These are phyloP conservation scores for Penicillium sclerotigenum DNA, from an alignment of 2,329 filamentous ascomycete species.

Conservation along the genomic window DNA sequence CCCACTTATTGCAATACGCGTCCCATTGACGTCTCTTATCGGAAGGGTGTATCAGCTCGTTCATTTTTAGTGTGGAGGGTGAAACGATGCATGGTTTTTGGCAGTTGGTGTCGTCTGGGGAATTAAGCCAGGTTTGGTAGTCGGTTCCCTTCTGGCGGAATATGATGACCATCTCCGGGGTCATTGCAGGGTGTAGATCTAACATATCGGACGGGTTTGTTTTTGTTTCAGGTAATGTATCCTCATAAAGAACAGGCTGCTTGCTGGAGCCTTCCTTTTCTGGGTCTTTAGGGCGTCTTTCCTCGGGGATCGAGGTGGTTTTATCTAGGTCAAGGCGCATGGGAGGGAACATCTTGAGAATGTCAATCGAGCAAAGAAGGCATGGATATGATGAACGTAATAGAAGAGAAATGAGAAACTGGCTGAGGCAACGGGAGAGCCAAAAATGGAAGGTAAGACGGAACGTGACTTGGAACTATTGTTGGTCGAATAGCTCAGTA, in stretches of 20 bases:
- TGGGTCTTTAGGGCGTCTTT: background rate
- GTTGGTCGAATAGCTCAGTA: background rate
- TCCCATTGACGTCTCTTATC: background rate
- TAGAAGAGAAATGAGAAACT: background rate
- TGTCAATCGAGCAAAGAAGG: background rate
- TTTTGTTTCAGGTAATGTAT: background rate
- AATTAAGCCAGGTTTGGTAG: background rate
- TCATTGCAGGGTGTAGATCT: background rate
- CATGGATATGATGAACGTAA: background rate
- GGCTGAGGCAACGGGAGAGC: background rate
- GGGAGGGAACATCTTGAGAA: background rate
- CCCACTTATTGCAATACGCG: background rate
- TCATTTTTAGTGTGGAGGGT: background rate
- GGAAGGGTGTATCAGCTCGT: background rate
- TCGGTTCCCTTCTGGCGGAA: background rate
- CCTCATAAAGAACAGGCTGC: no score
- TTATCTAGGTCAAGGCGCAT: background rate
- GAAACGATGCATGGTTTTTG: background rate
- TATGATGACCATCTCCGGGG: background rate
- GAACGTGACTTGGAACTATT: background rate
- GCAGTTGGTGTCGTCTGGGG: background rate
- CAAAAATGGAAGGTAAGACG: background rate
- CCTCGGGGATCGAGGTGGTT: background rate
- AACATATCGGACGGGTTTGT: background rate
- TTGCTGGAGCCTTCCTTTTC: background rate